phyloP scores from a whole-genome alignment of 2,329 filamentous ascomycete genomes.

The Scedosporium dehoogii region DNA sequence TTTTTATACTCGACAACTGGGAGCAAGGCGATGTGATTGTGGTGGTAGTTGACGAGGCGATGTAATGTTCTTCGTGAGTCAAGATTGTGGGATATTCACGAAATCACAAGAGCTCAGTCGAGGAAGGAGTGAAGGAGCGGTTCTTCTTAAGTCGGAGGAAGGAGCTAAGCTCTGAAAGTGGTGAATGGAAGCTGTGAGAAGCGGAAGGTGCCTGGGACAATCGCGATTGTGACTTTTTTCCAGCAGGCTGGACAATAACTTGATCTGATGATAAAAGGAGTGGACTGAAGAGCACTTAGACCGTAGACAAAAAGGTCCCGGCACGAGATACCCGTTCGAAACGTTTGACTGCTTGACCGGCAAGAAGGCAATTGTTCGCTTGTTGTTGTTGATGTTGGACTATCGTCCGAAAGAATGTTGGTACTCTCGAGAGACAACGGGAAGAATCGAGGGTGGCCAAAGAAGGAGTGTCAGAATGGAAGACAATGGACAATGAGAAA shows the following conservation, averaged over 20 bases:
- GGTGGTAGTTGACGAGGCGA: too few species aligned
- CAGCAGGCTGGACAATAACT: not conserved
- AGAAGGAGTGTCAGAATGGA: not conserved
- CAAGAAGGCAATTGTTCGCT: not conserved
- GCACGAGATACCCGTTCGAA: not conserved
- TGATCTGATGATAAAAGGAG: not conserved
- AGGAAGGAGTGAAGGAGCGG: not conserved
- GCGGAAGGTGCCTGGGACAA: not conserved
- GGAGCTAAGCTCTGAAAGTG: not conserved
- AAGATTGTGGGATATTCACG: too few species aligned
- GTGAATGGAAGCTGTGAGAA: not conserved
- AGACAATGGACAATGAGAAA: not conserved
- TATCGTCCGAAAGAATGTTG: too few species aligned
- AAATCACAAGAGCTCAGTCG: not conserved
- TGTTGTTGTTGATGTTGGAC: not conserved
- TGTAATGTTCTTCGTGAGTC: too few species aligned
- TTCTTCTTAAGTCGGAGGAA: not conserved
- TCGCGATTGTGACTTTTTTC: not conserved
- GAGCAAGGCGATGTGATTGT: too few species aligned
- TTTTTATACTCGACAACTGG: too few species aligned
- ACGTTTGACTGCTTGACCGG: conserved; percentile 3
- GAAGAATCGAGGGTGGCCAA: too few species aligned
- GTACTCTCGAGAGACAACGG: too few species aligned
- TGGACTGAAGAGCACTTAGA: not conserved
- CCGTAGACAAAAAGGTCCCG: not conserved